These are phyloP conservation scores for Gonapodya prolifera DNA, from an alignment of 192 early-diverging fungal genomes.

Conservation along the genomic window DNA sequence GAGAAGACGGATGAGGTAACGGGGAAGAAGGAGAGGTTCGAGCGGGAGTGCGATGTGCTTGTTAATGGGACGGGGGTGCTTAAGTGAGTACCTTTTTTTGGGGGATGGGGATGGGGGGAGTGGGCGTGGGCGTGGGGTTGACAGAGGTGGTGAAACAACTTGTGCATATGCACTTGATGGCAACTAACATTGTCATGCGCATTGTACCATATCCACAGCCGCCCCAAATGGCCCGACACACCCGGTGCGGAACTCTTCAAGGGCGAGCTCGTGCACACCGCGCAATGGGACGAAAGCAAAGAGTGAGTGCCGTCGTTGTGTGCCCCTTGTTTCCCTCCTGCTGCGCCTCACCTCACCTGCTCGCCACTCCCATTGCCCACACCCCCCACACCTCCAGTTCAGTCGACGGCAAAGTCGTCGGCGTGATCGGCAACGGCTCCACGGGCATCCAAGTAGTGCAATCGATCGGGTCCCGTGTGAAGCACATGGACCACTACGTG, in stretches of 20 bases:
- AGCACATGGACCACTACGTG: background rate
- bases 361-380: background rate
- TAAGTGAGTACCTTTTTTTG: too few relatives aligned
- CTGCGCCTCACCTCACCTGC: background rate
- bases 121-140: too few relatives aligned
- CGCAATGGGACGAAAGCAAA: background rate
- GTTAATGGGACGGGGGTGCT: background rate
- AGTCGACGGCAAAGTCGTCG: background rate
- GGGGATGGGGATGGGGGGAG: too few relatives aligned
- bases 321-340: background rate
- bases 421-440: slow-evolving; percentile 1
- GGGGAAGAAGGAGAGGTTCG: background rate
- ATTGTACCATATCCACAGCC: background rate
- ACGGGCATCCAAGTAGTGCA: background rate
- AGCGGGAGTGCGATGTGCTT: background rate
- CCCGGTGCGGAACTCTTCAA: background rate
- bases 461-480: background rate
- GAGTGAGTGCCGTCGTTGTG: background rate
- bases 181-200: background rate
- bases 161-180: background rate
- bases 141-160: too few relatives aligned
- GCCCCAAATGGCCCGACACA: background rate
- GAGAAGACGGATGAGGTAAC: background rate
- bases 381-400: too few relatives aligned
- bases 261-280: background rate